Conservation (phyloP, 2,329 filamentous ascomycete genomes). For the Pseudomassariella vexata region DNA sequence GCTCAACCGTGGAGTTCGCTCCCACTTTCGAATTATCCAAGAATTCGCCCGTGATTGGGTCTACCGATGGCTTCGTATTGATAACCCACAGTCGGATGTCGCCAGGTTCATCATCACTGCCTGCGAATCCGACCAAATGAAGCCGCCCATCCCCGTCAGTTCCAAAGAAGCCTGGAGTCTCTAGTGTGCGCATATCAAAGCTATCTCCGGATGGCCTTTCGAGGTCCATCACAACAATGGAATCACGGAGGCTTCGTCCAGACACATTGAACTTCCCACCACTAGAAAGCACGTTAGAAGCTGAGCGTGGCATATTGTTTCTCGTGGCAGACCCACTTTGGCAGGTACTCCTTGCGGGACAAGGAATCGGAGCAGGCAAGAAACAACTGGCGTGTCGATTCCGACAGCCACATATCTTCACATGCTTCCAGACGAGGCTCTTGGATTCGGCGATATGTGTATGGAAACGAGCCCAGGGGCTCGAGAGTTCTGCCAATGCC, state of each 20-base stretch:
- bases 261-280: constrained; percentile 17
- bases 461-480: constrained; percentile 21
- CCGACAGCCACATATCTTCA: constrained; percentile 27
- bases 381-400: constrained; percentile 22
- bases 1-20: constrained; percentile 13
- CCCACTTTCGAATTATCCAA: constrained; percentile 10
- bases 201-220: constrained; percentile 17
- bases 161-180: constrained; percentile 21
- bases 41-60: constrained; percentile 12
- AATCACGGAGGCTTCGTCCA: constrained; percentile 23
- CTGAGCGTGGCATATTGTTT: too few relatives aligned
- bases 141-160: constrained; percentile 24
- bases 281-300: constrained; percentile 3
- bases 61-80: constrained; percentile 19
- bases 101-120: constrained; percentile 15
- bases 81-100: constrained; percentile 16
- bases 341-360: constrained; percentile 16
- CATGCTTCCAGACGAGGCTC: constrained; percentile 20
- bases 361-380: constrained; percentile 21
- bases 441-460: constrained; percentile 21
- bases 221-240: constrained; percentile 25
- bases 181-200: constrained; percentile 17
- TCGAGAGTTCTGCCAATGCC: constrained; percentile 18
- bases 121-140: constrained; percentile 23
- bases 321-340: constrained; percentile 19